These are phyloP conservation scores for Tetrahymena elliotti DNA, from an alignment of 73 alveolate species.

Conservation along the genomic window DNA sequence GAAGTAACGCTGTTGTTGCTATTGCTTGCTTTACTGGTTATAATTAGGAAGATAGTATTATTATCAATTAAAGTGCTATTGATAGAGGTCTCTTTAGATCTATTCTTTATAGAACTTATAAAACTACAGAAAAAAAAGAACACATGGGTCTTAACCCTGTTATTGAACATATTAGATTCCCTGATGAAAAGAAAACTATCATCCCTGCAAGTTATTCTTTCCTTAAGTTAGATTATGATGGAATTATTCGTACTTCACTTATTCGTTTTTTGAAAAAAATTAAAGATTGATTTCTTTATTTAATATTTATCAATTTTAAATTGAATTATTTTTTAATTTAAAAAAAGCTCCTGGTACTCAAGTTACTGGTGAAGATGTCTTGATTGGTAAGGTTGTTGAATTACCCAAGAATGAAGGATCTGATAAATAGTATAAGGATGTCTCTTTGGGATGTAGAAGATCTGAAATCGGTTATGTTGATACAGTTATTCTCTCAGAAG, in stretches of 20 bases:
- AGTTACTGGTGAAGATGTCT: constrained; percentile 97
- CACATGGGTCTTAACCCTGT: constrained; percentile 76
- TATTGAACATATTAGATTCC: neutral
- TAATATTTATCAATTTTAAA: neutral
- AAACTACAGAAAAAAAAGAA: constrained; percentile 75
- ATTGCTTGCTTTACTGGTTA: constrained; percentile 99
- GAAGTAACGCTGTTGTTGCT: constrained; percentile 87
- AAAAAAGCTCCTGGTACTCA: constrained; percentile 83
- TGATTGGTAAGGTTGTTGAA: constrained; percentile 93
- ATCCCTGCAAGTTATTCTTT: constrained; percentile 40
- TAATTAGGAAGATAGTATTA: constrained; percentile 98
- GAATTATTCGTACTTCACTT: constrained; percentile 55
- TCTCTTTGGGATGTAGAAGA: constrained; percentile 72
- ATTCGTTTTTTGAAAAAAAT: too few species aligned
- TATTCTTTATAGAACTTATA: constrained; percentile 94
- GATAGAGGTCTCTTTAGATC: constrained; percentile 98
- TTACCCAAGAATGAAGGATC: constrained; percentile 34
- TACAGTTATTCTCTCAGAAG: constrained; percentile 82
- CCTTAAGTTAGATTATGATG: constrained; percentile 92
- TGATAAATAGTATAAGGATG: constrained; percentile 13
- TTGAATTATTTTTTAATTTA: neutral
- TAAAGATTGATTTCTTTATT: neutral
- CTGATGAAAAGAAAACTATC: neutral
- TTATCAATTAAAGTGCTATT: constrained; percentile 88
- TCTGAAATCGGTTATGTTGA: constrained; percentile 95